A percentile compares a stretch with the other conserved stretches of the same genome.
Evolutionary conservation across 1,284 basidiomycete species (phyloP).

Genomic region (Malassezia japonica): DNA sequence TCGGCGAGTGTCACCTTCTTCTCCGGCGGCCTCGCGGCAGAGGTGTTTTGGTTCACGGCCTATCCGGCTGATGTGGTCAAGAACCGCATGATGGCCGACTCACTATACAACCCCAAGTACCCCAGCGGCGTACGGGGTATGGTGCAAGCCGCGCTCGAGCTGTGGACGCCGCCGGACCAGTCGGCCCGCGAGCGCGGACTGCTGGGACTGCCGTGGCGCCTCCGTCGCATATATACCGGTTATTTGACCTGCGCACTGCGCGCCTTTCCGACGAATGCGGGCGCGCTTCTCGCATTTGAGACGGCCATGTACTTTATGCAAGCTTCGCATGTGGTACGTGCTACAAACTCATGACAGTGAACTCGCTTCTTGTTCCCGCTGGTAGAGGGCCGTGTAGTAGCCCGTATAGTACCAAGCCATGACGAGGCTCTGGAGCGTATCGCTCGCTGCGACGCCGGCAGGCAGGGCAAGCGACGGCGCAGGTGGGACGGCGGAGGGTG

Average conservation of each 20-base stretch:
- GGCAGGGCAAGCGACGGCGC: not conserved
- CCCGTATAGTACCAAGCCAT: conserved; percentile 23
- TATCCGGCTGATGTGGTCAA: conserved; percentile 70
- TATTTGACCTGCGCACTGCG: conserved; percentile 35
- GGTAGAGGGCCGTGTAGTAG: conserved; percentile 16
- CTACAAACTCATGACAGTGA: not conserved
- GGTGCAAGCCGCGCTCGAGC: not conserved
- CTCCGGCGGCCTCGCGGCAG: conserved; percentile 53
- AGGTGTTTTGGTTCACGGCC: conserved; percentile 54
- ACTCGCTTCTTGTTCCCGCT: not conserved
- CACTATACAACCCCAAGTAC: conserved; percentile 53
- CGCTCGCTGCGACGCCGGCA: not conserved
- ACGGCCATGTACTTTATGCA: conserved; percentile 38
- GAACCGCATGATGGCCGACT: conserved; percentile 50
- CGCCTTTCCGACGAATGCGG: conserved; percentile 44
- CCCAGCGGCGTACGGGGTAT: conserved; percentile 40
- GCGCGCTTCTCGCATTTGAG: conserved; percentile 40
- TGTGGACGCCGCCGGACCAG: conserved; percentile 1
- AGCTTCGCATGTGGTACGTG: not conserved
- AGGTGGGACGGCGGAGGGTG: not conserved
- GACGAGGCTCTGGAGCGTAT: conserved; percentile 12
- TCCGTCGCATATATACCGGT: conserved; percentile 30
- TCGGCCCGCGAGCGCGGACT: not conserved
- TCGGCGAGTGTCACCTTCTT: conserved; percentile 61
- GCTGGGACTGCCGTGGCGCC: conserved; percentile 3